Evolutionary conservation across 2,329 filamentous ascomycete species (phyloP).

Genomic region (Aspergillus spinulosporus): DNA sequence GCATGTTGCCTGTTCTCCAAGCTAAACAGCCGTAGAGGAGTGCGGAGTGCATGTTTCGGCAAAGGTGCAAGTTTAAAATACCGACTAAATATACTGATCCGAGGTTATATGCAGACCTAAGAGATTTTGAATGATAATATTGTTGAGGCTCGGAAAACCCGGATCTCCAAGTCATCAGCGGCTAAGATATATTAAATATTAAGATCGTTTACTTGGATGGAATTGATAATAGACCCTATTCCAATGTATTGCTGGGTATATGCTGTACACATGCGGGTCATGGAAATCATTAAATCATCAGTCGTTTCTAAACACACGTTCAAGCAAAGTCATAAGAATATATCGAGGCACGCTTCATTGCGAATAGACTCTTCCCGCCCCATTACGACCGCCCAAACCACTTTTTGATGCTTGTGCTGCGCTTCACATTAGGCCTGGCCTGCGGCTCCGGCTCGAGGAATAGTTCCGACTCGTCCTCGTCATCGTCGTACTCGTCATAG

Average conservation of each 20-base stretch:
- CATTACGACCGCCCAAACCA: slow-evolving; percentile 31
- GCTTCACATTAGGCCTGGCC: slow-evolving; percentile 17
- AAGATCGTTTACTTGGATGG: neutral
- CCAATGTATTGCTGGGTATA: slow-evolving; percentile 9
- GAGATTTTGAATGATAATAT: neutral
- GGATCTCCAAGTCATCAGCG: neutral
- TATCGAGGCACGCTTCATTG: slow-evolving; percentile 11
- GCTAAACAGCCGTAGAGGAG: neutral
- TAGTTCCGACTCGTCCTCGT: slow-evolving; percentile 7
- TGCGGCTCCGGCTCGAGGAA: slow-evolving; percentile 19
- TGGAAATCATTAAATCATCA: slow-evolving; percentile 4
- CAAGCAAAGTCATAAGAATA: slow-evolving; percentile 8
- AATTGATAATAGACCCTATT: neutral
- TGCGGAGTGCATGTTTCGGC: neutral
- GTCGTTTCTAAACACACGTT: slow-evolving; percentile 8
- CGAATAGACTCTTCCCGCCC: slow-evolving; percentile 17
- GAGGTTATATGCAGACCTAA: neutral
- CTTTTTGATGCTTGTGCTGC: slow-evolving; percentile 26
- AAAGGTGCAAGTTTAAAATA: neutral
- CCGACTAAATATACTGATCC: neutral
- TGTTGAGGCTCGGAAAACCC: neutral
- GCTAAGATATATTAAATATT: neutral
- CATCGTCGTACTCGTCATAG: slow-evolving; percentile 5
- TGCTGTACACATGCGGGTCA: slow-evolving; percentile 6
- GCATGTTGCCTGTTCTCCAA: neutral